Conservation (phyloP, 352 stramenopile species). For the Phytophthora sansomeana region DNA sequence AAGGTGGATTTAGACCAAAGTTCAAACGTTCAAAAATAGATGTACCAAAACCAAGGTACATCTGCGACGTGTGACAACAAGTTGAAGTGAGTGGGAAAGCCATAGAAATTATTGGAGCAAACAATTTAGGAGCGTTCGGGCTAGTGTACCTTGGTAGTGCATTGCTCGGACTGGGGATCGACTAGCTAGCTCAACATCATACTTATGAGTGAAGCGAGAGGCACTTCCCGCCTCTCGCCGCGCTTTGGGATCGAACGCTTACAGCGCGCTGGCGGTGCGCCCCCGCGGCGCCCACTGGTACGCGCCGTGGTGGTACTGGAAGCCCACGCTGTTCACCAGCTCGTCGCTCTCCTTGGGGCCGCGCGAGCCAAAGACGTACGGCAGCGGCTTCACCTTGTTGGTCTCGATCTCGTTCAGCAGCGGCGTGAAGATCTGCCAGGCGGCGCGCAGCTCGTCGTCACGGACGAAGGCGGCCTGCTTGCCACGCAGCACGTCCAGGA, state of each 20-base stretch:
- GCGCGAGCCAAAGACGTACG: constrained; percentile 94
- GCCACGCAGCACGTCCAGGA: constrained; percentile 97
- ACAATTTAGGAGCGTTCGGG: too few relatives aligned
- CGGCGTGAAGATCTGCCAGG: constrained; percentile 99
- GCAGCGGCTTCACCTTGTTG: constrained; percentile 91
- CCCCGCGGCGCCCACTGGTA: constrained; percentile 76
- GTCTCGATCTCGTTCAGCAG: constrained; percentile 96
- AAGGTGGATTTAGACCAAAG: background rate
- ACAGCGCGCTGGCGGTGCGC: constrained; percentile 58
- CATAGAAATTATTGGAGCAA: too few relatives aligned
- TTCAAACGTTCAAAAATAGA: constrained; percentile 24
- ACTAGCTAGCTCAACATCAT: constrained; percentile 35
- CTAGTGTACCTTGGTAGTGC: too few relatives aligned
- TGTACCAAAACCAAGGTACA: constrained; percentile 5
- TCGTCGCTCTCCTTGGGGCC: constrained; percentile 93
- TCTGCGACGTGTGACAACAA: background rate
- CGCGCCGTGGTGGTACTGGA: constrained; percentile 79
- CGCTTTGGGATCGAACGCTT: constrained; percentile 26
- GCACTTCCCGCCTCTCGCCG: constrained; percentile 9
- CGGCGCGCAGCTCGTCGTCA: constrained; percentile 95
- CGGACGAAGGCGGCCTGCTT: constrained; percentile 97
- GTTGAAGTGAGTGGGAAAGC: background rate
- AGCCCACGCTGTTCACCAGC: constrained; percentile 68
- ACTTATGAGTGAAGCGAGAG: constrained; percentile 22
- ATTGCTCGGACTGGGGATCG: background rate